Base-by-base conservation (phyloP, 805 yeast species). In the Spathaspora hagerdaliae region DNA sequence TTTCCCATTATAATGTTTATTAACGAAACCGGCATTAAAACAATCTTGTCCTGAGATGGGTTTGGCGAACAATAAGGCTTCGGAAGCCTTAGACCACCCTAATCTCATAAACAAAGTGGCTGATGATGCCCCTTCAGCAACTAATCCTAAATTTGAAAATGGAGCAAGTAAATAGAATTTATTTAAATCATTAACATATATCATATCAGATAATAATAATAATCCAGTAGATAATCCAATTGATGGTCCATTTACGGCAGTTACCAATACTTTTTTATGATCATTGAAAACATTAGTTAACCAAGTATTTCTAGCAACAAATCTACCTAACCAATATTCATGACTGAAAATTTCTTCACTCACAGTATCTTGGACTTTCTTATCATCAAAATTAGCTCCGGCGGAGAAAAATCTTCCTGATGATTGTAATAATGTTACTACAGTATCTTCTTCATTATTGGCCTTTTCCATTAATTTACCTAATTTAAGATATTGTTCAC, bases 241-340 rank as follows among this genome's bases (percentile, higher is more conserved):
- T 5, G 81, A 95, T 0, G 97, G 96, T 0, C 97, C 97, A 59
- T 89, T 89, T 46, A 89, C 71, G 3, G 89, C 91, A 38, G 80
- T 79, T 27, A 82, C 82, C 33, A 89, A 66, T 7, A 87, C 71
- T 60, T 89, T 89, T 8, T 74, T 65, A 64, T 89, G 96, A 55
- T 81, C 77, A 51, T 79, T 78, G 59, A 87, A 80, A 34, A 83
- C 70, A 51, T 81, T 78, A 5, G 94, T 82, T 44, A 89, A 65
- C 56, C 75, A 82, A 27, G 82, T 75, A 61, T 89, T 89, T 56
- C 89, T 78, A 4, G 89, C 77, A n/a, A 80, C 79, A 56, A 85
- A 84, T 50, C 69, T 68, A 43, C 73, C 66, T 40, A 79, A 62
- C 85, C 86, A 82, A 51, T 63, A 65, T 38, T 64, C 66, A 43